Evolutionary conservation across 805 yeast species (phyloP).

Genomic region (Candida gorgasii): DNA sequence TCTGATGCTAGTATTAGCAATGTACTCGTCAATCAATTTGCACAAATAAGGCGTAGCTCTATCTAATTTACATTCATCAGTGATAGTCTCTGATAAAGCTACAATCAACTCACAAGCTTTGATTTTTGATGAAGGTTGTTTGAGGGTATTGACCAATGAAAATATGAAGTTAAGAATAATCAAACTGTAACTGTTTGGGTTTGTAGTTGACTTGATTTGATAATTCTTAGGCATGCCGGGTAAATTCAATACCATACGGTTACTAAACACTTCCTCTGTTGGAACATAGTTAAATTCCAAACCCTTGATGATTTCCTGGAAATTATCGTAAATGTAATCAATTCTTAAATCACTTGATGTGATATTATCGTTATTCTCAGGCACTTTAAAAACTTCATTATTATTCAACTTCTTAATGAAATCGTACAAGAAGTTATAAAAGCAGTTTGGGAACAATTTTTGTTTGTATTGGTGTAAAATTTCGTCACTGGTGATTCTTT

Average conservation of each 20-base stretch:
- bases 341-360: constrained; percentile 50
- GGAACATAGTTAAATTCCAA: constrained; percentile 25
- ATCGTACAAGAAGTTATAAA: constrained; percentile 70
- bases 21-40: constrained; percentile 64
- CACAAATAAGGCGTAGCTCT: constrained; percentile 80
- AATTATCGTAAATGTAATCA: constrained; percentile 58
- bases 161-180: constrained; percentile 59
- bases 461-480: constrained; percentile 53
- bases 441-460: constrained; percentile 58
- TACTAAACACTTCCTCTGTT: background rate
- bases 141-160: constrained; percentile 61
- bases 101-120: constrained; percentile 76
- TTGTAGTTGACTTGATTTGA: constrained; percentile 37
- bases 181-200: constrained; percentile 43
- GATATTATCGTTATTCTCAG: constrained; percentile 17
- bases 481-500: constrained; percentile 56
- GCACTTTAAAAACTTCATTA: constrained; percentile 17
- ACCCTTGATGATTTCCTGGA: constrained; percentile 41
- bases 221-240: constrained; percentile 53
- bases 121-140: constrained; percentile 57
- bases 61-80: constrained; percentile 85
- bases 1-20: constrained; percentile 18
- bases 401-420: constrained; percentile 48
- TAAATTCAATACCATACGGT: constrained; percentile 38
- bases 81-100: constrained; percentile 71